Percentiles rank a stretch among this genome's conserved stretches.
phyloP scores from a whole-genome alignment of 768 basidiomycete species.

The Coprinopsis marcescibilis region DNA sequence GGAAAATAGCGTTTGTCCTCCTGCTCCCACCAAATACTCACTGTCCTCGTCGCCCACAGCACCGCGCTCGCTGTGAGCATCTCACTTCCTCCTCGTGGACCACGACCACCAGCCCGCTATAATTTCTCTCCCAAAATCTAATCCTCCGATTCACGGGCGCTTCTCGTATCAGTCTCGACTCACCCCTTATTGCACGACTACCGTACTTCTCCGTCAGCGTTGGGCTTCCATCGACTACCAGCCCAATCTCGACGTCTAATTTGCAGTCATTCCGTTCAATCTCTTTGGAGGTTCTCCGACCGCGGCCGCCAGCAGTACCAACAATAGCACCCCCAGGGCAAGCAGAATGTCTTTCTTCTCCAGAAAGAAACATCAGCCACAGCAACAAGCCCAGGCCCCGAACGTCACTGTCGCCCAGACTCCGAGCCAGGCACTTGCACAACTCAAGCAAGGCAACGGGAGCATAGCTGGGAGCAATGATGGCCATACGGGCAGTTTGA shows the following conservation, averaged over 20 bases:
- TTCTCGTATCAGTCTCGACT: too few species aligned
- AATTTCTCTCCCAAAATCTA: slow-evolving; percentile 8
- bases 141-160: not conserved
- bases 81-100: not conserved
- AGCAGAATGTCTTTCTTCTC: slow-evolving; percentile 93
- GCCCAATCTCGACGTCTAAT: not conserved
- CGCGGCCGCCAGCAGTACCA: slow-evolving; percentile 1
- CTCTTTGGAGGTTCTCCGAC: not conserved
- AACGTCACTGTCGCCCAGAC: slow-evolving; percentile 57
- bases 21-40: not conserved
- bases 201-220: too few species aligned
- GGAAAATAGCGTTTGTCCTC: not conserved
- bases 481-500: slow-evolving; percentile 22
- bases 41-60: not conserved
- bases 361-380: slow-evolving; percentile 67
- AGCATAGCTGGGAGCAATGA: slow-evolving; percentile 26
- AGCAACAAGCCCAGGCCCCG: slow-evolving; percentile 15
- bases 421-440: slow-evolving; percentile 63
- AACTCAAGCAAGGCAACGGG: slow-evolving; percentile 28
- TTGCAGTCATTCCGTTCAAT: slow-evolving; percentile 9
- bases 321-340: slow-evolving; percentile 24
- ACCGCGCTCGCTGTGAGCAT: not conserved
- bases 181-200: too few species aligned
- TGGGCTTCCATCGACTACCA: slow-evolving; percentile 1
- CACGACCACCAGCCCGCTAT: not conserved